phyloP scores from a whole-genome alignment of 148 eudicot species.

The Camellia granthamiana region DNA sequence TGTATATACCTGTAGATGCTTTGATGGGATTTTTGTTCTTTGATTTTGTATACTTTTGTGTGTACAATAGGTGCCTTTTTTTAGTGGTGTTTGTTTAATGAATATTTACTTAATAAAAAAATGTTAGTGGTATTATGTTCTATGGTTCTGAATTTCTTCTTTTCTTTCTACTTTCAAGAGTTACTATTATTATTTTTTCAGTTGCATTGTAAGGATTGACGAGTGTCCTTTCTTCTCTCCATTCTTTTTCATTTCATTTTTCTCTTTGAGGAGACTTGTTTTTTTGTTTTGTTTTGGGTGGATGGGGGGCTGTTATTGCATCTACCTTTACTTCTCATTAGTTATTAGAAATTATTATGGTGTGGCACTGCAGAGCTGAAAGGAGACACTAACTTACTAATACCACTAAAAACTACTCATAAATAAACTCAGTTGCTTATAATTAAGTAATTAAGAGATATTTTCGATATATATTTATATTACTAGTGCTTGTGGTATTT shows the following conservation, averaged over 20 bases:
- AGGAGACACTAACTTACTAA: neutral
- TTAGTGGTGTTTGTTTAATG: too few relatives aligned
- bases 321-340: neutral
- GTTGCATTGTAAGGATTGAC: neutral
- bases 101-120: too few relatives aligned
- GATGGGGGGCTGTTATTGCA: too few relatives aligned
- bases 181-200: too few relatives aligned
- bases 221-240: conserved; percentile 11
- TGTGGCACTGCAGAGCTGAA: neutral
- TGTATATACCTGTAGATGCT: too few relatives aligned
- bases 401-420: neutral
- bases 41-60: too few relatives aligned
- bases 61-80: too few relatives aligned
- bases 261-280: neutral
- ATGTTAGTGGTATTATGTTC: neutral
- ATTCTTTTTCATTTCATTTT: neutral
- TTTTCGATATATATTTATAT: neutral
- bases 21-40: too few relatives aligned
- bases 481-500: neutral
- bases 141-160: neutral
- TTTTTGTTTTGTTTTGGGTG: neutral
- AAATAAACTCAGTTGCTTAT: neutral
- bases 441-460: too few relatives aligned
- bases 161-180: neutral
- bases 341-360: neutral